Conservation (phyloP, 345 rosid genomes). For the Abelmoschus esculentus region DNA sequence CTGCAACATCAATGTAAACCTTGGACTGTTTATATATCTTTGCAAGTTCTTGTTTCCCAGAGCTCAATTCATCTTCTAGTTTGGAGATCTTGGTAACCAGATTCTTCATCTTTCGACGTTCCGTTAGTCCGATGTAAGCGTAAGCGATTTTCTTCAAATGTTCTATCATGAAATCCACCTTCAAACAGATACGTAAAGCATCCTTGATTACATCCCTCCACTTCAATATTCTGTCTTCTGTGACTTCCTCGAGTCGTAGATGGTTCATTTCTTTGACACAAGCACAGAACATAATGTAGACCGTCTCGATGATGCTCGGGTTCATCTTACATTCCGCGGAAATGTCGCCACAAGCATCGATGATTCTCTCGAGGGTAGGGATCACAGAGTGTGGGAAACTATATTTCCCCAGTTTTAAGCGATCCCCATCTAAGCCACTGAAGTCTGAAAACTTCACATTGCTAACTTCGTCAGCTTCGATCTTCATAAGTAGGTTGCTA, state of each 20-base stretch:
- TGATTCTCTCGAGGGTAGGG: neutral
- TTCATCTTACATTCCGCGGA: neutral
- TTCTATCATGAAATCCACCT: neutral
- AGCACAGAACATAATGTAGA: constrained; percentile 5
- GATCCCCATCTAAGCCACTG: neutral
- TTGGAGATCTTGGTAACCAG: neutral
- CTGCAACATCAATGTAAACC: neutral
- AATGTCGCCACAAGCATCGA: neutral
- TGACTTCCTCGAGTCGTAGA: neutral
- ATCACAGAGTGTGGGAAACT: neutral
- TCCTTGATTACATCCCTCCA: constrained; percentile 15
- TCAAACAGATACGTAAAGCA: neutral
- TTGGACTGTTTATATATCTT: neutral
- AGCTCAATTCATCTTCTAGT: neutral
- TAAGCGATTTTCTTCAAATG: neutral
- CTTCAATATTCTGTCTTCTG: neutral
- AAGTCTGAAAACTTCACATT: neutral
- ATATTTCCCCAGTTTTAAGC: neutral
- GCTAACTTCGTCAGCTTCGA: neutral
- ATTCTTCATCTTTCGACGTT: neutral
- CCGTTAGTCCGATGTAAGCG: neutral
- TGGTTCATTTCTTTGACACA: constrained; percentile 1
- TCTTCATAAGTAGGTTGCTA: neutral
- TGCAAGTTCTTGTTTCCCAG: neutral
- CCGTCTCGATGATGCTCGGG: neutral